Base-by-base conservation (phyloP, 805 yeast species). In the Kuraishia piskuri region DNA sequence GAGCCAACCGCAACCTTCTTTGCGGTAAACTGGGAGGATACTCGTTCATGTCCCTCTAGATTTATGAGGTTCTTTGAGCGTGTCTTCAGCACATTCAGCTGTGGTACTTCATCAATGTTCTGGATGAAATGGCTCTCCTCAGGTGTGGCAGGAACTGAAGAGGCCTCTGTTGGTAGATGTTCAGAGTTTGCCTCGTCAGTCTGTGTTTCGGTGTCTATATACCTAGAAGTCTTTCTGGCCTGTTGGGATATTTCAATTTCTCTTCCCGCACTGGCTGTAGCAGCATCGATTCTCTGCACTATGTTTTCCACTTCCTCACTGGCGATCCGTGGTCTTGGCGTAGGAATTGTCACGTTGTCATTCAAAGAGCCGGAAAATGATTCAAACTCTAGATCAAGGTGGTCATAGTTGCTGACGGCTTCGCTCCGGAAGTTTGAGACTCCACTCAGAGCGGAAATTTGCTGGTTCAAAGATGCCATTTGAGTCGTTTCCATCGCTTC, bases 331-430 rank as follows among this genome's bases (percentile, higher is more conserved):
- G 40, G 17, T n/a, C 40, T 31, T 31, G 8, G 40, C 10, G 23
- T 7, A 10, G 49, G 49, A 5, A 23, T 31, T 2, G 48, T 45
- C 24, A 49, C 68, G 55, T 59, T 59, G 46, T 66, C 67, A 12
- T 59, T 55, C 22, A 65, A 53, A 1, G 70, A 66, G 2, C 71
- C 71, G 53, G 53, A 62, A 56, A 67, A 67, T 1, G 61, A 61
- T 48, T 67, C 71, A 56, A 56, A 67, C 49, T 67, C 69, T 25
- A 67, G 59, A 31, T 66, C 68, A 36, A 67, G 57, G 51, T 62
- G 63, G 31, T 59, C 59, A 50, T 56, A 61, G 53, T 60, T 58
- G 7, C 63, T 54, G 21, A 57, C 53, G 17, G 61, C 48, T 9
- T 55, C 63, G 25, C 24, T 20, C n/a, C 14, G 10, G 22, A 47